These are phyloP conservation scores for Saccharomyces hybrid DNA, from an alignment of 1,139 yeast species.

Conservation along the genomic window DNA sequence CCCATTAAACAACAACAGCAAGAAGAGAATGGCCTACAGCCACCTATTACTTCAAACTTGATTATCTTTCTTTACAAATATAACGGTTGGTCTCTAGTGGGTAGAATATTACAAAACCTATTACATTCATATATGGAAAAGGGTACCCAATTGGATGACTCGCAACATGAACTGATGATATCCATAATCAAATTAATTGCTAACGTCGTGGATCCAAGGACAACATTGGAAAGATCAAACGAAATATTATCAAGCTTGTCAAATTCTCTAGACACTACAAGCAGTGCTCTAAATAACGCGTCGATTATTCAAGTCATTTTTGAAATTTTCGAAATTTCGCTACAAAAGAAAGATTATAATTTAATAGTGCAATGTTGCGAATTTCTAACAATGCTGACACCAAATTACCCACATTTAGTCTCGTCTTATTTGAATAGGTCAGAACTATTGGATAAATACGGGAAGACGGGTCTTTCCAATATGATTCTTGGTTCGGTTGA, in stretches of 20 bases:
- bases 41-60: slow-evolving; percentile 27
- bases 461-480: slow-evolving; percentile 61
- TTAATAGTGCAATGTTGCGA: slow-evolving; percentile 44
- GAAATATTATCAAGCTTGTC: slow-evolving; percentile 30
- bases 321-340: slow-evolving; percentile 59
- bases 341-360: slow-evolving; percentile 46
- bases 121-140: slow-evolving; percentile 36
- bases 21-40: slow-evolving; percentile 9
- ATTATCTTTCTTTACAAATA: slow-evolving; percentile 66
- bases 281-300: not conserved
- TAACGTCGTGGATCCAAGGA: slow-evolving; percentile 38
- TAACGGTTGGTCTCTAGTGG: slow-evolving; percentile 83
- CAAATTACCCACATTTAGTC: slow-evolving; percentile 53
- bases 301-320: slow-evolving; percentile 56
- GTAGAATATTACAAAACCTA: slow-evolving; percentile 64
- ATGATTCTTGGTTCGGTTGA: slow-evolving; percentile 67
- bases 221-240: slow-evolving; percentile 38
- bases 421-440: slow-evolving; percentile 76
- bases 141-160: slow-evolving; percentile 20
- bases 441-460: slow-evolving; percentile 53
- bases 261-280: slow-evolving; percentile 29
- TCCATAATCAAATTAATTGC: slow-evolving; percentile 49
- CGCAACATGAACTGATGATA: slow-evolving; percentile 34
- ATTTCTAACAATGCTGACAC: slow-evolving; percentile 44
- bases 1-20: slow-evolving; percentile 34